phyloP scores from a whole-genome alignment of 345 rosid genomes.

The Corchorus capsularis region DNA sequence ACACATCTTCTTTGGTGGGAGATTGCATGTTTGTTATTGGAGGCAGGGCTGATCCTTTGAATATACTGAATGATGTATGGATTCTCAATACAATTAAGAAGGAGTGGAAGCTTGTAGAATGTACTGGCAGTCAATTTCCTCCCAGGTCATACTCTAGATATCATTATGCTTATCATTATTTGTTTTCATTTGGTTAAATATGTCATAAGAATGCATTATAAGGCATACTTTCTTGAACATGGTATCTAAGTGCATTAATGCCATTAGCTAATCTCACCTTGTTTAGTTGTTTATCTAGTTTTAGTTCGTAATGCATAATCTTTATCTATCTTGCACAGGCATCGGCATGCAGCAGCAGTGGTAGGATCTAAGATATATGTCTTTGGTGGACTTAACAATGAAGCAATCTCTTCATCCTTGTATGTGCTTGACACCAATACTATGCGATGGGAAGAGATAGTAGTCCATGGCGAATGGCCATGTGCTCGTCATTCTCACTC shows the following conservation, averaged over 20 bases:
- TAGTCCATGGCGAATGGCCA: slow-evolving; percentile 58
- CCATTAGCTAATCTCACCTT: neutral
- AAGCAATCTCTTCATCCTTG: slow-evolving; percentile 57
- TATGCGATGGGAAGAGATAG: slow-evolving; percentile 66
- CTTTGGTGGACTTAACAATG: slow-evolving; percentile 74
- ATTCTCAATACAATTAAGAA: slow-evolving; percentile 43
- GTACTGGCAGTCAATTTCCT: slow-evolving; percentile 59
- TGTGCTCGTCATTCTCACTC: slow-evolving; percentile 88
- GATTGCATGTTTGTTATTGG: slow-evolving; percentile 72
- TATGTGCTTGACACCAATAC: slow-evolving; percentile 51
- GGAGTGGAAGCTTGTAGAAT: slow-evolving; percentile 60
- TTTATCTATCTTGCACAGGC: slow-evolving; percentile 52
- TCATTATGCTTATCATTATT: slow-evolving; percentile 8
- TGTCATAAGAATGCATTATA: neutral
- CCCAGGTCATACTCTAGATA: slow-evolving; percentile 52
- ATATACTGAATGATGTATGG: slow-evolving; percentile 80
- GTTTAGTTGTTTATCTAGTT: slow-evolving; percentile 5
- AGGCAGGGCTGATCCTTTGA: slow-evolving; percentile 81
- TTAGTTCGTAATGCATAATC: slow-evolving; percentile 1
- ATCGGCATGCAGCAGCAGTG: slow-evolving; percentile 83
- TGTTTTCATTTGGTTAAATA: neutral
- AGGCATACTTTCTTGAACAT: slow-evolving; percentile 8
- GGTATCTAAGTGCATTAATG: slow-evolving; percentile 1
- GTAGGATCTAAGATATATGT: slow-evolving; percentile 71
- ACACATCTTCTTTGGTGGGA: slow-evolving; percentile 70